Base-by-base conservation (phyloP, 1,139 yeast genomes). In the Kodamaea anthophila region DNA sequence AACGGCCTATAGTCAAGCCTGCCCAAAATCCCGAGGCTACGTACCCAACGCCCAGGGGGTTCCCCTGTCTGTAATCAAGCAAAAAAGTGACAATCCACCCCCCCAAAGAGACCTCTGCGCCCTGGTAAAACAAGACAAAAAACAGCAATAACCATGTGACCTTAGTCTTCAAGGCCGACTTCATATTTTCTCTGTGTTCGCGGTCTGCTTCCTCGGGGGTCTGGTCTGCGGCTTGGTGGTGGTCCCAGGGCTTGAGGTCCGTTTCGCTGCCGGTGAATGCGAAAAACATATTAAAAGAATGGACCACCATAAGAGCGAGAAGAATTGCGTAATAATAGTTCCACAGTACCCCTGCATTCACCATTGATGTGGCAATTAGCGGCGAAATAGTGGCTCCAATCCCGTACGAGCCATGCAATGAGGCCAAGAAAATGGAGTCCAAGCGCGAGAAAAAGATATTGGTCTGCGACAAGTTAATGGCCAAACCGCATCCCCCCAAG, bases 1-100 rank as follows among this genome's bases (percentile, higher is more conserved):
- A 53, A 30, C 87, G 51, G 1, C 86, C 86, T 3, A 75, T 21
- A 0, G 85, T 76, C 21, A 80, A 55, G 5, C 87, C 88, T 9
- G 68, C 75, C 87, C 86, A 80, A 42, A 71, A 77, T 0, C 86
- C 86, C 6, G 85, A 73, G 3, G 82, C 72, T 18, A 77, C 78
- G 44, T 77, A 78, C 12, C 86, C 85, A 33, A 69, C 66, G 4
- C 67, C 51, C 1, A 47, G 39, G 3, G 55, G 45, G 30, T 57
- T 51, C 2, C 77, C 81, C 26, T 61, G 57, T 26, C 85, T 61
- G 41, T 73, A 74, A 29, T 69, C 72, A 26, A 75, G 62, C 43
- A 79, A 58, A 41, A 65, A 79, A 0, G 86, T 74, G 22, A 77
- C 80, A 20, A 75, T 66, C 86, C 86, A 80, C 18, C 85, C 85